Evolutionary conservation across 1,139 yeast genomes (phyloP).

Genomic region (Meyerozyma athensensis): DNA sequence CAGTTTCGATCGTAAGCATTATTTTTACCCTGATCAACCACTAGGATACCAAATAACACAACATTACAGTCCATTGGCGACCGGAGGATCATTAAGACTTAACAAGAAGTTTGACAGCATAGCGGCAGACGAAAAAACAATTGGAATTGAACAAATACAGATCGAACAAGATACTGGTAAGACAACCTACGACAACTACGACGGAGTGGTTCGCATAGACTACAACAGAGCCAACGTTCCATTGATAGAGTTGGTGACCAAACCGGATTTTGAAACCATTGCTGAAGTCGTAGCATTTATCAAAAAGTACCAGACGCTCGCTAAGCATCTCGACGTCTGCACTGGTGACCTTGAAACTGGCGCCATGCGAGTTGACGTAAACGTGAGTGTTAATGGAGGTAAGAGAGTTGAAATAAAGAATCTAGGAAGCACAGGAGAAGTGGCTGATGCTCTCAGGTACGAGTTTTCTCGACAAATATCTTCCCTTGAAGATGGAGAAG

Average conservation of each 20-base stretch:
- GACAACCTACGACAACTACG: conserved; percentile 51
- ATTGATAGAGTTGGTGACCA: conserved; percentile 84
- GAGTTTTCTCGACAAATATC: conserved; percentile 70
- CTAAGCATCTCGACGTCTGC: conserved; percentile 67
- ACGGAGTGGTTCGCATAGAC: conserved; percentile 54
- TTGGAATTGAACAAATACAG: conserved; percentile 70
- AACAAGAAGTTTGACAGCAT: conserved; percentile 51
- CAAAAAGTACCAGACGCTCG: conserved; percentile 70
- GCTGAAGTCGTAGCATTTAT: conserved; percentile 74
- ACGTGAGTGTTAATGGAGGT: conserved; percentile 68
- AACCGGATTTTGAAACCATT: conserved; percentile 73
- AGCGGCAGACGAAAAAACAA: conserved; percentile 31
- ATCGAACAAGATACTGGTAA: conserved; percentile 95
- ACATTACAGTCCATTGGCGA: conserved; percentile 75
- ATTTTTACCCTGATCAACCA: conserved; percentile 95
- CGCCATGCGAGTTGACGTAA: conserved; percentile 92
- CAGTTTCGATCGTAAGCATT: conserved; percentile 88
- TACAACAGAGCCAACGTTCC: conserved; percentile 84
- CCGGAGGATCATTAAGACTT: conserved; percentile 53
- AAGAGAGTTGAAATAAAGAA: conserved; percentile 86
- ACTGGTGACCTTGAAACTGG: conserved; percentile 93
- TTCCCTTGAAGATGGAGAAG: conserved; percentile 29
- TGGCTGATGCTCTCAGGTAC: conserved; percentile 66
- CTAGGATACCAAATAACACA: conserved; percentile 95
- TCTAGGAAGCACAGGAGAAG: conserved; percentile 78